phyloP scores from a whole-genome alignment of 1,284 basidiomycete species.

The Melampsora americana region DNA sequence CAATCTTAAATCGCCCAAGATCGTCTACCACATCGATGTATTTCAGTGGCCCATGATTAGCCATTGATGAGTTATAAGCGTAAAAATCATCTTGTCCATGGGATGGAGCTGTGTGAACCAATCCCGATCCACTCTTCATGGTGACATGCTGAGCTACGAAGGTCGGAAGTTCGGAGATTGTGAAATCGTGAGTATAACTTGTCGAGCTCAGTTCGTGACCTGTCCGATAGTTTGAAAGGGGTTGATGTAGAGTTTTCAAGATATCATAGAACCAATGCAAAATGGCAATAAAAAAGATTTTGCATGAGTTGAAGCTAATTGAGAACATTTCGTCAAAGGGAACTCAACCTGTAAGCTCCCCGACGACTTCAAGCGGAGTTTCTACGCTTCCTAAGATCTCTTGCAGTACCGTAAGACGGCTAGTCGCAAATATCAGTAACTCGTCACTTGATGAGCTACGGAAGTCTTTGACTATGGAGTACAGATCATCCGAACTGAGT shows the following conservation, averaged over 20 bases:
- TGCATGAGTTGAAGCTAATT: not conserved
- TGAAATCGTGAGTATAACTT: conserved; percentile 61
- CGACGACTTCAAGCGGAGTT: conserved; percentile 3
- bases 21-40: conserved; percentile 62
- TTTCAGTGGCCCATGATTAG: conserved; percentile 52
- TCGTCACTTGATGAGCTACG: not conserved
- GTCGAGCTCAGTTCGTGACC: conserved; percentile 66
- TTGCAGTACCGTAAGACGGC: conserved; percentile 23
- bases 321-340: not conserved
- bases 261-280: not conserved
- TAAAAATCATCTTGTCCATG: conserved; percentile 90
- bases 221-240: conserved; percentile 58
- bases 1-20: conserved; percentile 69
- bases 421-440: conserved; percentile 36
- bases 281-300: no score
- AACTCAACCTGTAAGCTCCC: conserved; percentile 37
- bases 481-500: conserved; percentile 8
- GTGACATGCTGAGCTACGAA: conserved; percentile 69
- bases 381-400: conserved; percentile 9
- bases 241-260: not conserved
- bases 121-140: conserved; percentile 82
- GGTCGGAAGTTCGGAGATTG: conserved; percentile 58
- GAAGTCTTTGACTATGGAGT: conserved; percentile 29
- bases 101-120: conserved; percentile 92
- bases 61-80: conserved; percentile 47